Evolutionary conservation across 108 stramenopile genomes (phyloP), one percentile per base, ranked within the genome.

Genomic region (Skeletonema costatum): DNA sequence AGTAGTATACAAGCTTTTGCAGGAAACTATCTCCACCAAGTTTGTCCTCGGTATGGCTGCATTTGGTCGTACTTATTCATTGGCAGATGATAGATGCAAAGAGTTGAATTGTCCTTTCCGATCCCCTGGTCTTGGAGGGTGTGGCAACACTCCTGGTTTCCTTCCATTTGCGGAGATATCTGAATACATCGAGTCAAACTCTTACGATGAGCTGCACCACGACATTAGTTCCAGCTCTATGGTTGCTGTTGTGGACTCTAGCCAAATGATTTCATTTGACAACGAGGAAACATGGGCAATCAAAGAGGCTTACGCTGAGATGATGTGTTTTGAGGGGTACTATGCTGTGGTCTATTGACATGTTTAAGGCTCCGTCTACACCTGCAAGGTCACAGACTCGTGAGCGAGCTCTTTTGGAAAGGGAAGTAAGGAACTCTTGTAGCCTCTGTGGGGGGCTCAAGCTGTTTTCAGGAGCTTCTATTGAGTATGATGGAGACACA

Each of bases 41-140:
- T 74, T 85, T 77, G 84, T 85, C 46, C 72, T 85, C 14, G 84
- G 84, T 11, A 74, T 85, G 81, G 84, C 84, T 69, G 84, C 84
- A 33, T 85, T 64, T 73, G 84, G 84, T 11, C 81, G 84, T 6
- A 82, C 84, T 3, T 85, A 85, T 53, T 78, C 80, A 14, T 56
- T 85, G 66, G 31, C 76, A 53, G 84, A 85, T 50, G 66, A 72
- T 33, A 72, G 81, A 56, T 85, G 84, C 62, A 67, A 77, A 60
- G 80, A 81, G 51, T 38, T 81, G 29, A 77, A 81, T 2, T 85
- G 84, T 74, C 80, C 81, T 5, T 85, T 85, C 46, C 63, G 82
- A 61, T 70, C 82, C 58, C 82, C 82, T 74, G 82, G 82, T 50
- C 59, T 82, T 17, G 80, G 77, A 42, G 84, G 84, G 7, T 85